Percentiles rank a stretch among this genome's conserved stretches.
Evolutionary conservation across 768 basidiomycete species (phyloP).

Genomic region (Nevesoporus exiguus): DNA sequence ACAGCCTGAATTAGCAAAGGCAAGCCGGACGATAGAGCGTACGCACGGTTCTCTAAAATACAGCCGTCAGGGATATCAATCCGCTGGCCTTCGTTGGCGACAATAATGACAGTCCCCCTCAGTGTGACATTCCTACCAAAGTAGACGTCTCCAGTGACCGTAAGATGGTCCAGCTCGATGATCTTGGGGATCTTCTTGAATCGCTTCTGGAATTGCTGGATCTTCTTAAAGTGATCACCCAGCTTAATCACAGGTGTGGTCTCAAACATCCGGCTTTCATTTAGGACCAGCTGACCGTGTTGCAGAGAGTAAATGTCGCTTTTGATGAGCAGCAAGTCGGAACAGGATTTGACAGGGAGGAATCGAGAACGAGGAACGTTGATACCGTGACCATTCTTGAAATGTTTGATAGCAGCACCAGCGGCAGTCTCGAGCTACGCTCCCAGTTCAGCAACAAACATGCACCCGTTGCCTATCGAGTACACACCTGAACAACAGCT

Average conservation of each 20-base stretch:
- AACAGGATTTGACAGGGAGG: constrained; percentile 64
- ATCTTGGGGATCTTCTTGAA: constrained; percentile 76
- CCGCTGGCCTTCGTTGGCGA: constrained; percentile 73
- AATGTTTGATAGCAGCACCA: constrained; percentile 74
- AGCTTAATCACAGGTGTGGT: constrained; percentile 74
- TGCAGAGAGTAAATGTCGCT: constrained; percentile 66
- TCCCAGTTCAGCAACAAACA: background rate
- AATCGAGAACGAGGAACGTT: constrained; percentile 73
- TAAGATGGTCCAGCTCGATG: constrained; percentile 71
- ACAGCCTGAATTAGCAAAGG: constrained; percentile 12
- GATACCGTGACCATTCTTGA: constrained; percentile 61
- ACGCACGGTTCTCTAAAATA: constrained; percentile 62
- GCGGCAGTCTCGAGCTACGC: constrained; percentile 67
- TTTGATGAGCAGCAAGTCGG: constrained; percentile 63
- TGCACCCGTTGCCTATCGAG: background rate
- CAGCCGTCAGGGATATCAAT: constrained; percentile 77
- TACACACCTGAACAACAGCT: constrained; percentile 59
- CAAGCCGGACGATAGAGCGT: background rate
- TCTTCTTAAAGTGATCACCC: constrained; percentile 77
- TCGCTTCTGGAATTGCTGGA: constrained; percentile 64
- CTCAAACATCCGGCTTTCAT: constrained; percentile 53
- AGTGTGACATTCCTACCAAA: constrained; percentile 65
- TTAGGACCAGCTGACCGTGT: constrained; percentile 67
- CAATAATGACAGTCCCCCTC: constrained; percentile 67
- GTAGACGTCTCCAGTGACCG: constrained; percentile 65